Evolutionary conservation across 768 basidiomycete species (phyloP), one percentile per base, ranked within the genome.

Genomic region (Tubosaeta sp.): DNA sequence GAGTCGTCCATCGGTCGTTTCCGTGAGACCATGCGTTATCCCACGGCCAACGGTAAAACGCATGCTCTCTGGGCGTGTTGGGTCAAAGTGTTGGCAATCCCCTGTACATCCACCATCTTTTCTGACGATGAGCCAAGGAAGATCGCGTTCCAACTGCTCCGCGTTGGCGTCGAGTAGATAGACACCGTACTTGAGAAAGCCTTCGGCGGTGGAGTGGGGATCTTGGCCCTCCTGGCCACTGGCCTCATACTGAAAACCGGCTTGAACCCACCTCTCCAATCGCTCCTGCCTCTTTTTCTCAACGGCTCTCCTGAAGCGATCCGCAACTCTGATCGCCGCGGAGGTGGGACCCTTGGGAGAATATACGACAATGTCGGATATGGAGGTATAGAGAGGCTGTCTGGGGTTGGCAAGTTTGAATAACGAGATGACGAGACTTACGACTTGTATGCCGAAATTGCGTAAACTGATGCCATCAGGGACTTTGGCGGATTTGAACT

Each of bases 331-430:
- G 39, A 83, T 62, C 0, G 86, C 80, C n/a, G 74, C 63, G 22
- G 77, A 74, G 8, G 75, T 72, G 33, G 71, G 64, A 11, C 90
- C 89, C 63, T 59, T 77, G 8, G 89, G 89, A 13, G 89, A 91
- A 69, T 94, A 95, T 26, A 95, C 73, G 56, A 94, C 85, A 34
- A 95, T 83, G 61, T 95, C 93, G 42, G 90, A 91, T n/a, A 95
- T 74, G 7, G 90, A 86, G 2, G 86, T 85, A 60, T 90, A 91
- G 52, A 94, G 87, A 41, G 88, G 83, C 90, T 91, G 27, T 12
- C 45, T 32, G 54, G 45, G n/a, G 53, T 66, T 43, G 25, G 39
- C 25, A 45, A 32, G 37, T n/a, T 27, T 31, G 33, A 43, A 53
- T 6, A 19, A 43, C 1, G 13, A 47, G 41, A 33, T 2, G 48